Evolutionary conservation across 2,329 filamentous ascomycete species (phyloP).

Genomic region (Trichoderma semiorbis): DNA sequence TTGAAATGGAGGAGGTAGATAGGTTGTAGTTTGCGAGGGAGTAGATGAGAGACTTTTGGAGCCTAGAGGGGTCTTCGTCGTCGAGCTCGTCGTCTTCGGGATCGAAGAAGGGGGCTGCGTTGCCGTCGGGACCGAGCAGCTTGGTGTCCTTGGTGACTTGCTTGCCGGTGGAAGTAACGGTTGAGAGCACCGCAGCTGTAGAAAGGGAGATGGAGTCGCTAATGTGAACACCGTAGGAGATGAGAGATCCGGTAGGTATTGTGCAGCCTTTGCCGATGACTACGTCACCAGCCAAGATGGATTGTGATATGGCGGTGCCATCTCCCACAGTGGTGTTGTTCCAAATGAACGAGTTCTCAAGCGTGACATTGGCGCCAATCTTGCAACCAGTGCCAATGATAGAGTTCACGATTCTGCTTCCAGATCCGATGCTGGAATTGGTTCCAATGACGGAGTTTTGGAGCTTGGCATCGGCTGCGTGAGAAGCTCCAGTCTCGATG

Average conservation of each 20-base stretch:
- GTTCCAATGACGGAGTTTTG: slow-evolving; percentile 72
- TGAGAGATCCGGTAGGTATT: slow-evolving; percentile 68
- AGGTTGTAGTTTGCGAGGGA: slow-evolving; percentile 51
- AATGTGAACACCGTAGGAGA: slow-evolving; percentile 76
- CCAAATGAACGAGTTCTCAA: slow-evolving; percentile 84
- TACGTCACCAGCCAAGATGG: slow-evolving; percentile 72
- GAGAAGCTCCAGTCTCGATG: slow-evolving; percentile 71
- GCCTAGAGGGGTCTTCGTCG: slow-evolving; percentile 46
- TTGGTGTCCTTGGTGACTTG: slow-evolving; percentile 39
- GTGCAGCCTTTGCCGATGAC: slow-evolving; percentile 67
- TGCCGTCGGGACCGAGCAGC: slow-evolving; percentile 48
- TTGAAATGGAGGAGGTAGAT: slow-evolving; percentile 55
- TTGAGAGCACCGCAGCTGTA: slow-evolving; percentile 33
- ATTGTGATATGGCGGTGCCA: slow-evolving; percentile 63
- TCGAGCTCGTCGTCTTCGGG: slow-evolving; percentile 49
- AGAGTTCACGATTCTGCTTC: slow-evolving; percentile 67
- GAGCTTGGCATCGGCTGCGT: slow-evolving; percentile 69
- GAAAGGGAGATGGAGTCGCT: slow-evolving; percentile 55
- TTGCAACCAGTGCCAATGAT: slow-evolving; percentile 80
- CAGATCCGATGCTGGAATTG: slow-evolving; percentile 70
- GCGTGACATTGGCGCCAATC: slow-evolving; percentile 78
- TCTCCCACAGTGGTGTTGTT: slow-evolving; percentile 77
- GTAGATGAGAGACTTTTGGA: slow-evolving; percentile 57
- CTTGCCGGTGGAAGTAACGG: slow-evolving; percentile 36
- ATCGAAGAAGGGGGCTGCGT: slow-evolving; percentile 47